Evolutionary conservation across 192 early-diverging fungal species (phyloP), one percentile per base, ranked within the genome.

Genomic region (Rhizophagus prolifer): DNA sequence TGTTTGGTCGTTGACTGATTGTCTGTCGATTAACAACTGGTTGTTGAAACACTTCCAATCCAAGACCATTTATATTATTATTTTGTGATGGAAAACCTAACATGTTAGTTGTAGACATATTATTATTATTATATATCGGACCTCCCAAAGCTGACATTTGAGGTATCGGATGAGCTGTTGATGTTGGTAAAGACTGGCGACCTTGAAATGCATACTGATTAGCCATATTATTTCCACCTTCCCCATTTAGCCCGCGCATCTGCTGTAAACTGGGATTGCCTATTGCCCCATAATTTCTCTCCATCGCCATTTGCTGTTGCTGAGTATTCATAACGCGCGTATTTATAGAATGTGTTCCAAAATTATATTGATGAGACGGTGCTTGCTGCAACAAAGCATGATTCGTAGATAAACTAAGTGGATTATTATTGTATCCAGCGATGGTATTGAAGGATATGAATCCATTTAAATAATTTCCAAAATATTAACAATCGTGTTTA

Each of bases 21-120:
- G 62, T 65, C 44, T 65, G 74, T 12, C 63, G 72, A 62, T 41
- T 59, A 16, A 74, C 8, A 13, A 16, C 9, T n/a, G 12, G 72
- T 44, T 61, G 60, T 6, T 70, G 68, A 70, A 44, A 62, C 21
- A 74, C 8, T 60, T 74, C 72, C n/a, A 74, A 25, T 34, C 72
- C 72, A n/a, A 72, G 46, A 25, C 60, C 60, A 62, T 74, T 74
- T 19, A 59, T 50, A 74, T 44, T 62, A 74, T 44, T 62, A 74
- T 38, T 50, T 31, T 74, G 72, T 30, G 70, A 72, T 28, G n/a
- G 44, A 50, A 58, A 58, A 14, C 26, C 47, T 58, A 30, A 30
- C 54, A 72, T 58, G 25, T 69, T 46, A 58, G 47, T 30, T 21
- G 9, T 44, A 26, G 21, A 6, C 23, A 44, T 46, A 46, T 58